Base-by-base conservation (phyloP, 192 early-diverging fungal species). In the Coemansia umbellata region DNA sequence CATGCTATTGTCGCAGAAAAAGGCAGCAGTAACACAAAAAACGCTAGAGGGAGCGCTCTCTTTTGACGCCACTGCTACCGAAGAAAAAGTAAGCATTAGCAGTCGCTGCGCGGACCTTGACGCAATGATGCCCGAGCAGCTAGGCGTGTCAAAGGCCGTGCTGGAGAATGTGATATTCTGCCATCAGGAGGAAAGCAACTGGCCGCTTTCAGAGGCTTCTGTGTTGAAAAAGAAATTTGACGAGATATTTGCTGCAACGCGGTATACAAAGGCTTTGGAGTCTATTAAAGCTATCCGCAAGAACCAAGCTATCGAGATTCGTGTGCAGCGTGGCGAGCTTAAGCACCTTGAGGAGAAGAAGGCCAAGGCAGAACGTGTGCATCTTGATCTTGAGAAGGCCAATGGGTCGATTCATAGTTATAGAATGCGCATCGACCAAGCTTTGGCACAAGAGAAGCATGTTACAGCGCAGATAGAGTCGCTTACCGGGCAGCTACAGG, bases 91-190 rank as follows among this genome's bases (percentile, higher is more conserved):
- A 21, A 91, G 87, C 55, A 71, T 95, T 50, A 94, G 86, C 47
- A 84, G 76, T 21, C 81, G 84, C 21, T 94, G 90, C 54, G 81
- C 91, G 8, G 94, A 96, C 28, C 45, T 99, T 9, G 93, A 99
- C 69, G 66, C 80, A 1, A 87, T 89, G 55, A 64, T 99, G 21
- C 87, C 93, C 0, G 55, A 81, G 27, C 88, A 93, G 50, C 74
- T 99, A 9, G 97, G 97, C 5, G 92, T 96, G 8, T 87, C 91
- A 22, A 81, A 82, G 50, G 86, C 97, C 0, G 92, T 99, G 30
- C 64, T 99, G 24, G 94, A 99, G 50, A 95, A 93, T 65, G 97
- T 99, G 37, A 95, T 99, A 15, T 98, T 99, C 55, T 97, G 94
- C 68, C 95, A 97, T 63, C 97, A 99, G 75, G 97, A 99, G 66